These are phyloP conservation scores for Epichloe sibirici DNA, from an alignment of 2,329 filamentous ascomycete species.

Conservation along the genomic window DNA sequence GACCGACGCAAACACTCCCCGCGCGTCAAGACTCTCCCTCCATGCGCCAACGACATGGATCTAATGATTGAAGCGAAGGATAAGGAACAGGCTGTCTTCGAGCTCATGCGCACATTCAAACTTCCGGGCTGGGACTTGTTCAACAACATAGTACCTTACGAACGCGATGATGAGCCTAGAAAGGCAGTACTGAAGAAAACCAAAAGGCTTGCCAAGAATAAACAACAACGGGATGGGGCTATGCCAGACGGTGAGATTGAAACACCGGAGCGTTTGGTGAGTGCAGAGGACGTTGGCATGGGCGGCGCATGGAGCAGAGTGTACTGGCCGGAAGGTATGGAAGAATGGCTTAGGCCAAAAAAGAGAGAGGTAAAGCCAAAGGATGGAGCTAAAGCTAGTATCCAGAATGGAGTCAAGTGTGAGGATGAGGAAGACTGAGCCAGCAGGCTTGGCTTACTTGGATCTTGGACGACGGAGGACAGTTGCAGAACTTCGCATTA, in stretches of 20 bases:
- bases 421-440: not conserved
- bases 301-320: constrained; percentile 71
- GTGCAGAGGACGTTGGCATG: constrained; percentile 67
- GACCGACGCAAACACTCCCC: constrained; percentile 78
- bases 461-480: too few species aligned
- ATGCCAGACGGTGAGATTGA: constrained; percentile 25
- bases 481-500: too few species aligned
- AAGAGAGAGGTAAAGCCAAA: constrained; percentile 54
- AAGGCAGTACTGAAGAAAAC: constrained; percentile 28
- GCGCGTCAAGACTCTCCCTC: constrained; percentile 67
- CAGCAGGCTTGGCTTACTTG: not conserved
- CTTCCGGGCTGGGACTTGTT: constrained; percentile 67
- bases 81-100: constrained; percentile 93
- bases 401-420: constrained; percentile 6
- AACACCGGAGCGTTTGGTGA: constrained; percentile 33
- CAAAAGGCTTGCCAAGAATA: constrained; percentile 26
- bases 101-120: constrained; percentile 80
- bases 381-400: constrained; percentile 17
- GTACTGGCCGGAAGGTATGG: constrained; percentile 83
- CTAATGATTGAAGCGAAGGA: constrained; percentile 99
- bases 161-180: constrained; percentile 59
- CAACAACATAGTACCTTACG: constrained; percentile 66
- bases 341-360: constrained; percentile 75
- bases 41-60: constrained; percentile 74
- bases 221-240: constrained; percentile 22